Evolutionary conservation across 371 early-diverging fungal species (phyloP).

Genomic region (Haplosporangium sp.): DNA sequence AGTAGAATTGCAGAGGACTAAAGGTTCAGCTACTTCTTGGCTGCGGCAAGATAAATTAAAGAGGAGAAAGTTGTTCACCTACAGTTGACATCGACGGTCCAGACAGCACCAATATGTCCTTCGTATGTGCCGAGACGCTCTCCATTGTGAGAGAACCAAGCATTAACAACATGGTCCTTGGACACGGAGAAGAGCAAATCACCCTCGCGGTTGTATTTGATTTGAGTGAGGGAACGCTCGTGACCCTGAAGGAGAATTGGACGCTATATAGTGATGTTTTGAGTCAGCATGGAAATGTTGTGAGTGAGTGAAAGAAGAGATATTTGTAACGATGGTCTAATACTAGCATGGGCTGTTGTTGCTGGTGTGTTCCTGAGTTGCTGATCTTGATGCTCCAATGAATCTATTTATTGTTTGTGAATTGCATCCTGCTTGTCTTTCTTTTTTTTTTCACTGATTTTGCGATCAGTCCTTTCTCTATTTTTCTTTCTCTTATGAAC

Average conservation of each 20-base stretch:
- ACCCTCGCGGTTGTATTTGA: slow-evolving; percentile 99
- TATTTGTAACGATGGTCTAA: not conserved
- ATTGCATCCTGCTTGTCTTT: too few relatives aligned
- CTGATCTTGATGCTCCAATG: too few relatives aligned
- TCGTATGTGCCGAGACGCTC: slow-evolving; percentile 96
- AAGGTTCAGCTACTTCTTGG: too few relatives aligned
- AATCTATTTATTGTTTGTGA: too few relatives aligned
- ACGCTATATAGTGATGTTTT: slow-evolving; percentile 64
- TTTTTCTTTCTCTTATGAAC: too few relatives aligned
- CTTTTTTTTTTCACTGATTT: too few relatives aligned
- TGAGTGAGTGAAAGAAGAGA: not conserved
- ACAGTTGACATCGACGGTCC: slow-evolving; percentile 94
- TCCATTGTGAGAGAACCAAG: slow-evolving; percentile 98
- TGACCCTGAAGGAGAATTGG: slow-evolving; percentile 98
- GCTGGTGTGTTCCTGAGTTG: too few relatives aligned
- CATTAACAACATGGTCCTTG: slow-evolving; percentile 94
- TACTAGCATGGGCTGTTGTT: too few relatives aligned
- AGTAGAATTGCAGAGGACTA: too few relatives aligned
- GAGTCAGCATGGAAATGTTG: not conserved
- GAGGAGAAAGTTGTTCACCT: slow-evolving; percentile 19
- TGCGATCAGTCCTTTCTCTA: too few relatives aligned
- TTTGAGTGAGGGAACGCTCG: slow-evolving; percentile 96
- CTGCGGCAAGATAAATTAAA: not conserved
- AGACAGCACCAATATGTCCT: slow-evolving; percentile 96
- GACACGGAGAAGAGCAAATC: slow-evolving; percentile 98